Evolutionary conservation across 2,329 filamentous ascomycete genomes (phyloP), one percentile per base, ranked within the genome.

Genomic region (Venturia aucupariae): DNA sequence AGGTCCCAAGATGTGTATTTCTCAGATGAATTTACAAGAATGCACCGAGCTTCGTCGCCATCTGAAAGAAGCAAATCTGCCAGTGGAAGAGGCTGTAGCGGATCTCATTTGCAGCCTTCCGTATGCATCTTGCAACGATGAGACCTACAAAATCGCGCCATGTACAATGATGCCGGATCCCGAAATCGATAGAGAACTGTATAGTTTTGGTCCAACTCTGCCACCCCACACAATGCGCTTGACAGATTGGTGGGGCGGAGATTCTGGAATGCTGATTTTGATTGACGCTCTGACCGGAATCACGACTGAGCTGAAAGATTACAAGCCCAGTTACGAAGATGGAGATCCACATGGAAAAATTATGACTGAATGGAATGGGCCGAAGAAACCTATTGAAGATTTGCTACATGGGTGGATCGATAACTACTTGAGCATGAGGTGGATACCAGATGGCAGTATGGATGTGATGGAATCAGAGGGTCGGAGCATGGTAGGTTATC

Each of bases 391-490:
- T 2, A 35, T 57, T 35, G 51, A 57, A 22, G 51, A 35, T 10
- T 35, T 57, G 51, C 30, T 57, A 11, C 51, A 27, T 35, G 51
- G 10, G 15, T 57, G 51, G 51, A 57, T 57, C 11, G 30, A 57
- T 3, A 57, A 57, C 5, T 57, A 57, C 30, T 27, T 57, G 27
- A 35, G 27, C 17, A n/a, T 35, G 51, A 57, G 30, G 30, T 57
- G 51, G 51, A 57, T 57, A 57, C 51, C 51, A 35, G 51, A 57
- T 27, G 51, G 27, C 17, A 57, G 51, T 35, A 57, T 57, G 51
- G 51, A 57, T 11, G 30, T 57, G 19, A 32, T 35, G 30, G 51
- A 57, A 7, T 57, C 17, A 57, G 51, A n/a, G 30, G 27, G 2
- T 51, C 46, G 51, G 15, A 57, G 51, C 30, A 35, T 57, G 51